Conservation (phyloP, 2,329 filamentous ascomycete genomes). For the Ilyonectria mors-panacis region DNA sequence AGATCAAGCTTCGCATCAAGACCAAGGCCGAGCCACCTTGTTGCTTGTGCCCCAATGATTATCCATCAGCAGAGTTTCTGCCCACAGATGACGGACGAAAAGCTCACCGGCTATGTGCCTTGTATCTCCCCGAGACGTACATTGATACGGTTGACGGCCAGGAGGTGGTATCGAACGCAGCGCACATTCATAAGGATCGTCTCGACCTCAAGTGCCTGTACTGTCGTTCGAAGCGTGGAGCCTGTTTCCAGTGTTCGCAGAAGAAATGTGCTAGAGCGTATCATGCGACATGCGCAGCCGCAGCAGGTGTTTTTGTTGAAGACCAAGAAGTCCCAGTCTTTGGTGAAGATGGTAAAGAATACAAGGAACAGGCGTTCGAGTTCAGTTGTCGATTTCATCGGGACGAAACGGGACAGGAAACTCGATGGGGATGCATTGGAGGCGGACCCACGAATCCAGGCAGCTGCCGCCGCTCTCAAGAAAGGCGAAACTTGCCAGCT, state of each 20-base stretch:
- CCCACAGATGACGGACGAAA: conserved; percentile 89
- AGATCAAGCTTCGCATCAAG: conserved; percentile 84
- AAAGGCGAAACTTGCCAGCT: conserved; percentile 87
- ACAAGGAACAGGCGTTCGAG: conserved; percentile 91
- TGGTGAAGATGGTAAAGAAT: conserved; percentile 91
- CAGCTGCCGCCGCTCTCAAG: conserved; percentile 78
- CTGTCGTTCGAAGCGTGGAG: conserved; percentile 94
- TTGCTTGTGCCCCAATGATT: conserved; percentile 92
- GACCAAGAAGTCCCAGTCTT: conserved; percentile 88
- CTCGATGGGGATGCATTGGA: conserved; percentile 79
- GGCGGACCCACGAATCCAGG: conserved; percentile 76
- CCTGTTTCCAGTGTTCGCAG: conserved; percentile 95
- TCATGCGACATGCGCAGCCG: conserved; percentile 93
- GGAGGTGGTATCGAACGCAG: conserved; percentile 83
- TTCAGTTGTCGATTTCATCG: conserved; percentile 96
- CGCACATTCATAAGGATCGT: conserved; percentile 87
- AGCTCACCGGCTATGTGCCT: conserved; percentile 89
- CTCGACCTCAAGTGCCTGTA: conserved; percentile 94
- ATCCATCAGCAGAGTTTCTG: conserved; percentile 85
- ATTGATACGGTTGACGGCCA: conserved; percentile 80
- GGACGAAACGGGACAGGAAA: conserved; percentile 87
- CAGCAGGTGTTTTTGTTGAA: conserved; percentile 93
- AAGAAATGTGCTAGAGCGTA: conserved; percentile 96
- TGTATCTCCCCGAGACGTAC: conserved; percentile 93
- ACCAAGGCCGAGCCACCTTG: conserved; percentile 83